Conservation (phyloP, 148 eudicot genomes). For the Fagopyrum homotropicum region DNA sequence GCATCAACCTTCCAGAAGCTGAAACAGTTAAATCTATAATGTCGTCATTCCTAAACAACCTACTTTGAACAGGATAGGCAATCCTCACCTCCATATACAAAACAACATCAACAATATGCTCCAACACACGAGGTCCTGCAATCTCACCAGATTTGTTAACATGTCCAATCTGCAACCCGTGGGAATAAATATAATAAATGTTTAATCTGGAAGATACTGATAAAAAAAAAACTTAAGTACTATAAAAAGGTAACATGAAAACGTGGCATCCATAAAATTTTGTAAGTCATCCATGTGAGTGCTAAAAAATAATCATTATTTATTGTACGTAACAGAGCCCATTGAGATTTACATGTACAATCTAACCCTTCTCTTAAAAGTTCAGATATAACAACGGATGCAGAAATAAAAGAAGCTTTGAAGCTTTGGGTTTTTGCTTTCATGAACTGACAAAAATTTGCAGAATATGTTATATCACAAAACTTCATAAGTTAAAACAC, state of each 20-base stretch:
- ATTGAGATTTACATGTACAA: not conserved
- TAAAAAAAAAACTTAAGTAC: not conserved
- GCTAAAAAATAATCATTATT: not conserved
- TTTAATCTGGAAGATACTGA: slow-evolving; percentile 2
- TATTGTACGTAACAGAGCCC: not conserved
- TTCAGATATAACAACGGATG: not conserved
- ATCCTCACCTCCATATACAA: slow-evolving; percentile 72
- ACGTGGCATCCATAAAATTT: not conserved
- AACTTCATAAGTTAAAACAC: not conserved
- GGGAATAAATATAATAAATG: slow-evolving; percentile 14
- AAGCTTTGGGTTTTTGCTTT: not conserved
- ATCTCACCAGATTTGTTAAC: slow-evolving; percentile 89
- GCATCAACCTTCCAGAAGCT: not conserved
- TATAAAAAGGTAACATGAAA: not conserved
- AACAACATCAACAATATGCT: slow-evolving; percentile 95
- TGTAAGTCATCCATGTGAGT: not conserved
- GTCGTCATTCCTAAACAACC: not conserved
- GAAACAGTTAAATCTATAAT: not conserved
- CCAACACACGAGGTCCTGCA: slow-evolving; percentile 95
- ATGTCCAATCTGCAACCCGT: slow-evolving; percentile 73
- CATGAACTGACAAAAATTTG: not conserved
- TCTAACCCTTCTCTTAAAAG: not conserved
- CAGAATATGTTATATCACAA: not conserved
- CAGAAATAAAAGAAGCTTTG: not conserved
- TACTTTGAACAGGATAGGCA: not conserved